Conservation (phyloP, 2,329 filamentous ascomycete species). For the Colletotrichum brevisporum region DNA sequence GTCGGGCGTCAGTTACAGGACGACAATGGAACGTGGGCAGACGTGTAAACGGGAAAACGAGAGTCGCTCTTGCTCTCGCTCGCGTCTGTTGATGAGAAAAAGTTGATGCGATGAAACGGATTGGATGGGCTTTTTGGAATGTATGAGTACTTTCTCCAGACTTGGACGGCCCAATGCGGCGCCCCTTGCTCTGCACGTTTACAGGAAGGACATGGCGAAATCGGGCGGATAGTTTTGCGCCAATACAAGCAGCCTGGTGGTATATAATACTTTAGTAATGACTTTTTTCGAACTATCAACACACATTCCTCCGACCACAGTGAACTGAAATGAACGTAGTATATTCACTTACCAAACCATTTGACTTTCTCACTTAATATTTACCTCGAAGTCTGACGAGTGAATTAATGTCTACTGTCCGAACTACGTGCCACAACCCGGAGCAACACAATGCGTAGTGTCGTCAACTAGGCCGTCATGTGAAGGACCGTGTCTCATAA, state of each 20-base stretch:
- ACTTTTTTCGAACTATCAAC: not conserved
- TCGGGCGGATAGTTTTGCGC: not conserved
- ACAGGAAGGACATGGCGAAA: constrained; percentile 8
- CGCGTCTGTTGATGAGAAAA: not conserved
- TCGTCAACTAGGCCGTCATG: not conserved
- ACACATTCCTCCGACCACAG: not conserved
- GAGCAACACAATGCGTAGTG: too few relatives aligned
- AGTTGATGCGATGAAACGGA: not conserved
- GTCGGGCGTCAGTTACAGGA: too few relatives aligned
- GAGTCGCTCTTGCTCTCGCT: not conserved
- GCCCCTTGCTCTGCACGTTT: constrained; percentile 12
- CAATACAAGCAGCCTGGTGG: constrained; percentile 20
- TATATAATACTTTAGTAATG: constrained; percentile 18
- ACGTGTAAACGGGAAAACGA: too few relatives aligned
- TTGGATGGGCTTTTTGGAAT: constrained; percentile 13
- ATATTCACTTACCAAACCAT: too few relatives aligned
- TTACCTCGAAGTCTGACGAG: too few relatives aligned
- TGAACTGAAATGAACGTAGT: too few relatives aligned
- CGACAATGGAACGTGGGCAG: too few relatives aligned
- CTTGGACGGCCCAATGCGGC: not conserved
- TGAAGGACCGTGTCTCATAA: not conserved
- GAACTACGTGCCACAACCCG: too few relatives aligned
- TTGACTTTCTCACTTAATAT: too few relatives aligned
- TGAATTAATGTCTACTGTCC: too few relatives aligned
- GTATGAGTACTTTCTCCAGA: not conserved